Conservation (phyloP, 2,329 filamentous ascomycete genomes). For the Hymenoscyphus fructigenus region DNA sequence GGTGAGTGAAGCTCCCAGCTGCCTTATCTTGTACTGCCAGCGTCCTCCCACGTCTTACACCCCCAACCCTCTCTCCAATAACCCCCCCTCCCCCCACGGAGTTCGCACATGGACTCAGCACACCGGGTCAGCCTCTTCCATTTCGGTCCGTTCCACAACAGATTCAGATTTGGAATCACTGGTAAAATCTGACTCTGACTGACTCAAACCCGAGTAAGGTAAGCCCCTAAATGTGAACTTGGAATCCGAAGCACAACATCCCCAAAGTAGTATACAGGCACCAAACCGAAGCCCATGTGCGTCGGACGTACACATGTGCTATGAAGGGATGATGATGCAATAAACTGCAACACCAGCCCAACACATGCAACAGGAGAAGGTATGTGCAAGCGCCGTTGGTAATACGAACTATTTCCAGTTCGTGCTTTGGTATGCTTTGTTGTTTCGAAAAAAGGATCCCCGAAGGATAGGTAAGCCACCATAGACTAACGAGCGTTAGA, state of each 20-base stretch:
- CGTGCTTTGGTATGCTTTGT: too few species aligned
- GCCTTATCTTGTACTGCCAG: neutral
- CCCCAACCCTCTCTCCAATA: neutral
- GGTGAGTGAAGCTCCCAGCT: neutral
- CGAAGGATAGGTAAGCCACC: too few species aligned
- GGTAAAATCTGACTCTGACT: neutral
- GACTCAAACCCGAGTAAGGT: neutral
- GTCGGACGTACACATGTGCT: too few species aligned
- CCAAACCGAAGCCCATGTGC: neutral
- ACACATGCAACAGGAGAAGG: too few species aligned
- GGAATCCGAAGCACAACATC: neutral
- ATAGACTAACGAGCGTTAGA: too few species aligned
- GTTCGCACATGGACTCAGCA: neutral
- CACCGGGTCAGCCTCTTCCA: neutral
- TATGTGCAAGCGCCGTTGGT: too few species aligned
- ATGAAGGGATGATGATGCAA: neutral
- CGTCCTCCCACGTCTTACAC: neutral
- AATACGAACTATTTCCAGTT: too few species aligned
- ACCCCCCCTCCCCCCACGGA: neutral
- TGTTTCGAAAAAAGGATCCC: too few species aligned
- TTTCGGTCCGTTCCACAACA: neutral
- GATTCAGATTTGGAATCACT: neutral
- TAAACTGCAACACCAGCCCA: neutral
- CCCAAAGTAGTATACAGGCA: neutral
- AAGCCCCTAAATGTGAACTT: too few species aligned